A percentile compares a stretch with the other conserved stretches of the same genome.
Conservation (phyloP, 1,284 basidiomycete species). For the Agroathelia rolfsii region DNA sequence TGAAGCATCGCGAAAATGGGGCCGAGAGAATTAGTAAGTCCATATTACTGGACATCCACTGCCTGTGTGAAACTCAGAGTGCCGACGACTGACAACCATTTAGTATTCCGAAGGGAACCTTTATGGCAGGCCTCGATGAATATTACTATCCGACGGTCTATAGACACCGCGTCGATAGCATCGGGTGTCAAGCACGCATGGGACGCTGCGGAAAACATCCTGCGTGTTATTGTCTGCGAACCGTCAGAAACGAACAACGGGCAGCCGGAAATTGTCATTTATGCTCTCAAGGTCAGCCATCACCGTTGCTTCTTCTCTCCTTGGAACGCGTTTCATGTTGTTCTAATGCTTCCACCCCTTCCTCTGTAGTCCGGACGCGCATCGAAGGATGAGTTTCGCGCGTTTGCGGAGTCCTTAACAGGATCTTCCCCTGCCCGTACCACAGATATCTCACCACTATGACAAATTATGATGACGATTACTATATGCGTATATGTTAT, state of each 20-base stretch:
- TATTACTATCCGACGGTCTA: slow-evolving; percentile 36
- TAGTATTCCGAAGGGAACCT: slow-evolving; percentile 60
- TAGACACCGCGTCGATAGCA: too few relatives aligned
- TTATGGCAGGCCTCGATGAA: slow-evolving; percentile 62
- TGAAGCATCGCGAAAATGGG: slow-evolving; percentile 31
- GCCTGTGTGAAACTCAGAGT: slow-evolving; percentile 4
- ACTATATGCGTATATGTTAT: too few relatives aligned
- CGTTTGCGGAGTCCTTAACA: slow-evolving; percentile 38
- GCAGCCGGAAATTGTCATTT: slow-evolving; percentile 21
- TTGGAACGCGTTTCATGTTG: neutral
- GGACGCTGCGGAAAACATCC: slow-evolving; percentile 40
- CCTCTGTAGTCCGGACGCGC: slow-evolving; percentile 34
- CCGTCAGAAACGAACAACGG: slow-evolving; percentile 17
- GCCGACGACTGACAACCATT: slow-evolving; percentile 8
- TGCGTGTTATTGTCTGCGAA: slow-evolving; percentile 49
- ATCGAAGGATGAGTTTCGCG: slow-evolving; percentile 38
- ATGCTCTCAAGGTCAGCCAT: slow-evolving; percentile 36
- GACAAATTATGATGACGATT: too few relatives aligned
- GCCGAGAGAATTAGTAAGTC: slow-evolving; percentile 37
- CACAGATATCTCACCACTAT: too few relatives aligned
- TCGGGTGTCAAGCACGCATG: slow-evolving; percentile 50
- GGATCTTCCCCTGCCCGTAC: too few relatives aligned
- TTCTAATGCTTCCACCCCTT: slow-evolving; percentile 4
- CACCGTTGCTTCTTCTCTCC: slow-evolving; percentile 4
- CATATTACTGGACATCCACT: neutral